phyloP scores from a whole-genome alignment of 495 filamentous ascomycete species.

The Tricharina praecox region DNA sequence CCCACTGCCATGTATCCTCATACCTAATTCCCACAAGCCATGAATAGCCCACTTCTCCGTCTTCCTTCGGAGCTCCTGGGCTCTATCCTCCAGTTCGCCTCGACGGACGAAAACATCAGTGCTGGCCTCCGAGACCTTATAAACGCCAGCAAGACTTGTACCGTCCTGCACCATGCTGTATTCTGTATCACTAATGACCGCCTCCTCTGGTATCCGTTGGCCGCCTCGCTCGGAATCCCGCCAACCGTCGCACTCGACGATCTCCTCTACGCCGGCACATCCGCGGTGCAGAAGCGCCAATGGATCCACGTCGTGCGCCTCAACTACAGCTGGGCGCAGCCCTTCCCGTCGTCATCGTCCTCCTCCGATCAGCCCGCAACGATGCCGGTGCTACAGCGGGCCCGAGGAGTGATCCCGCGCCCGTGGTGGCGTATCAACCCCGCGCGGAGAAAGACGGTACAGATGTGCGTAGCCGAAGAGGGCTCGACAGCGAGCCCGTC shows the following conservation, averaged over 20 bases:
- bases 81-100: conserved; percentile 21
- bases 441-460: conserved; percentile 19
- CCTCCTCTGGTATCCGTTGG: conserved; percentile 17
- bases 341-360: no score
- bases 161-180: conserved; percentile 20
- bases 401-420: conserved; percentile 12
- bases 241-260: conserved; percentile 20
- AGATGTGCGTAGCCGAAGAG: conserved; percentile 17
- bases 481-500: not conserved
- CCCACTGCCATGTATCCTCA: not conserved
- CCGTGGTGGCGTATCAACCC: no score
- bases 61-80: conserved; percentile 24
- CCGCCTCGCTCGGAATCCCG: conserved; percentile 21
- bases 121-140: conserved; percentile 14
- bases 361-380: conserved; percentile 7
- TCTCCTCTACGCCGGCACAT: conserved; percentile 20
- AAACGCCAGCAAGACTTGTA: conserved; percentile 21
- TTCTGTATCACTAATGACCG: conserved; percentile 26
- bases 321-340: conserved; percentile 20
- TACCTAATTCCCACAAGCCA: not conserved
- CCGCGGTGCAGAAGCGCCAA: conserved; percentile 17
- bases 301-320: conserved; percentile 25
- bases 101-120: not conserved
- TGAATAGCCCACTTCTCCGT: conserved; percentile 6
- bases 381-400: conserved; percentile 15